Percentiles rank a stretch among this genome's conserved stretches.
These are phyloP conservation scores for Talaromyces verruculosus DNA, from an alignment of 2,329 filamentous ascomycete species.

Conservation along the genomic window DNA sequence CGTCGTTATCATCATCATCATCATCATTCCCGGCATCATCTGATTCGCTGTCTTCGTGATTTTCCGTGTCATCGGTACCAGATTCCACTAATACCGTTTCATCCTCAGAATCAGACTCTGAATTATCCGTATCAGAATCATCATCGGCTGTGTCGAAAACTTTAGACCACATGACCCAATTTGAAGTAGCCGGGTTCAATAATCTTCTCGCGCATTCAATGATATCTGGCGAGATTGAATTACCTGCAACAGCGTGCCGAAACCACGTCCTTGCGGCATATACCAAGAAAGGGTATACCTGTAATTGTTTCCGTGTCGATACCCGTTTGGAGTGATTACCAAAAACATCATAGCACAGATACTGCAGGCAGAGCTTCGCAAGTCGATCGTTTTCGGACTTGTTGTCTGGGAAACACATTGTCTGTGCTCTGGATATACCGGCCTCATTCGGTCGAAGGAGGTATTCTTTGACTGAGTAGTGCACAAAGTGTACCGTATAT, in stretches of 20 bases:
- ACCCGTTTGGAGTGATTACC: background rate
- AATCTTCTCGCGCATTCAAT: background rate
- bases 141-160: background rate
- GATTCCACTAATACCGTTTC: background rate
- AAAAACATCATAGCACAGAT: background rate
- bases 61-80: background rate
- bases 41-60: background rate
- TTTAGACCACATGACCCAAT: background rate
- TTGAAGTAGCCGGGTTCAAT: background rate
- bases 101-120: background rate
- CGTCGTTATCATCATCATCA: background rate
- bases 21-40: background rate
- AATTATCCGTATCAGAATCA: background rate
- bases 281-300: background rate
- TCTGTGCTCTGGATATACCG: background rate
- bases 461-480: background rate
- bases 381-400: background rate
- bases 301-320: background rate
- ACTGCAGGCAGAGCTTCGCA: background rate
- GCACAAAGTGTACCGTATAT: background rate
- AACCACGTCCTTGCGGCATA: constrained; percentile 6
- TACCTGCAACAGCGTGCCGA: background rate
- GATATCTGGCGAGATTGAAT: background rate
- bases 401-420: background rate
- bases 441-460: background rate